Conservation (phyloP, 1,284 basidiomycete genomes). For the Ustilago trichophora region DNA sequence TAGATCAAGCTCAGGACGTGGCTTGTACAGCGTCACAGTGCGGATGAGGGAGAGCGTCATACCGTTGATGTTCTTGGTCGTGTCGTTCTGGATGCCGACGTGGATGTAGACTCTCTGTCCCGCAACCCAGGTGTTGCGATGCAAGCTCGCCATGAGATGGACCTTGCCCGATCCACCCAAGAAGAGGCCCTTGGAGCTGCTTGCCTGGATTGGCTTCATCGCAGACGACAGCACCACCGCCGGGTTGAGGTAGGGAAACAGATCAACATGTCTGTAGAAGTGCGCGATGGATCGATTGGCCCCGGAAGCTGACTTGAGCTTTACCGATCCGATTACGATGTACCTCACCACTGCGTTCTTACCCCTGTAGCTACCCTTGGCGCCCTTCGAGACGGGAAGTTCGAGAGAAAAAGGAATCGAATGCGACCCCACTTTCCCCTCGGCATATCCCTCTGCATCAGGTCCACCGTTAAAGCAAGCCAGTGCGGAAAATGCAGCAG, state of each 20-base stretch:
- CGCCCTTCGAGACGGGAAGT: constrained; percentile 75
- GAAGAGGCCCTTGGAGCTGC: constrained; percentile 73
- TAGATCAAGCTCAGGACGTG: constrained; percentile 70
- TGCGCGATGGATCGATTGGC: constrained; percentile 79
- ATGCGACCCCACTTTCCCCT: constrained; percentile 73
- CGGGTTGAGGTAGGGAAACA: constrained; percentile 83
- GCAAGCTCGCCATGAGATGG: constrained; percentile 77
- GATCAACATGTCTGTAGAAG: constrained; percentile 84
- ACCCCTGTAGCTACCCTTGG: constrained; percentile 77
- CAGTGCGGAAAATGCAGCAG: constrained; percentile 70
- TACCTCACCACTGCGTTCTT: constrained; percentile 79
- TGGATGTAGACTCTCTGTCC: constrained; percentile 83
- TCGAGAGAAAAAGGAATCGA: constrained; percentile 80
- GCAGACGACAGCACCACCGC: constrained; percentile 74
- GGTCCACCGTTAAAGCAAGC: constrained; percentile 67
- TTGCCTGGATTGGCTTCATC: constrained; percentile 74
- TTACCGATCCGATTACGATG: constrained; percentile 83
- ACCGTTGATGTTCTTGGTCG: constrained; percentile 70
- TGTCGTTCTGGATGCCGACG: constrained; percentile 77
- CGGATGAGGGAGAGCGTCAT: constrained; percentile 77
- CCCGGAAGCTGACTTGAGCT: constrained; percentile 75
- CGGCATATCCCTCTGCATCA: constrained; percentile 78
- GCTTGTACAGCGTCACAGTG: constrained; percentile 77
- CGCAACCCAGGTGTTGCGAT: constrained; percentile 82
- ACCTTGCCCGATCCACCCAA: constrained; percentile 75